A percentile compares a stretch with the other conserved stretches of the same genome.
Evolutionary conservation across 139 green algal genomes (phyloP).

Genomic region (Astrephomene gubernaculifera): DNA sequence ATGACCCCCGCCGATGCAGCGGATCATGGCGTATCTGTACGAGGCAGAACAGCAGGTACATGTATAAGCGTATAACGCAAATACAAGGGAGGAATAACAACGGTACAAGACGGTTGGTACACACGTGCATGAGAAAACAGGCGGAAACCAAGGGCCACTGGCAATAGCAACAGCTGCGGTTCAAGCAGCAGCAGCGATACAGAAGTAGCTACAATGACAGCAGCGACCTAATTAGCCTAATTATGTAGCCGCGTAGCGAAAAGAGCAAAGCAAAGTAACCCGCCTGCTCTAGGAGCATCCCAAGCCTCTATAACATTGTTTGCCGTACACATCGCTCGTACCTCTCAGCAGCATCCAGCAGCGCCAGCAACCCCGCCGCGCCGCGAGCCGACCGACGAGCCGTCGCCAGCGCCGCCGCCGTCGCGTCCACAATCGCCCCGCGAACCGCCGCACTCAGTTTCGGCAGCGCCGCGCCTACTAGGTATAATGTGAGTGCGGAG

Average conservation of each 20-base stretch:
- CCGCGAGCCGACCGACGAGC: not conserved
- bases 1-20: slow-evolving; percentile 1
- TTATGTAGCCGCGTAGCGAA: not conserved
- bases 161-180: not conserved
- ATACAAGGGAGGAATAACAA: not conserved
- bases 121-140: not conserved
- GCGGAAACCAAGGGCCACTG: not conserved
- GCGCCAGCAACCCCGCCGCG: not conserved
- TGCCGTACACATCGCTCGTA: not conserved
- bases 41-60: not conserved
- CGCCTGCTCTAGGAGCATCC: not conserved
- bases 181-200: not conserved
- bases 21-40: slow-evolving; percentile 20
- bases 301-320: not conserved
- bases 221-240: not conserved
- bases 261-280: not conserved
- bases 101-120: no score
- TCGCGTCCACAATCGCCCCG: not conserved
- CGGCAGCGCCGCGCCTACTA: slow-evolving; percentile 27
- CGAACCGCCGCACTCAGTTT: slow-evolving; percentile 1
- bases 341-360: slow-evolving; percentile 23
- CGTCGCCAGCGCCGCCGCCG: not conserved
- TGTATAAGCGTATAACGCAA: not conserved
- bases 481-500: not conserved
- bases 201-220: not conserved